Evolutionary conservation across 768 basidiomycete genomes (phyloP), one percentile per base, ranked within the genome.

Genomic region (Trametes elegans): DNA sequence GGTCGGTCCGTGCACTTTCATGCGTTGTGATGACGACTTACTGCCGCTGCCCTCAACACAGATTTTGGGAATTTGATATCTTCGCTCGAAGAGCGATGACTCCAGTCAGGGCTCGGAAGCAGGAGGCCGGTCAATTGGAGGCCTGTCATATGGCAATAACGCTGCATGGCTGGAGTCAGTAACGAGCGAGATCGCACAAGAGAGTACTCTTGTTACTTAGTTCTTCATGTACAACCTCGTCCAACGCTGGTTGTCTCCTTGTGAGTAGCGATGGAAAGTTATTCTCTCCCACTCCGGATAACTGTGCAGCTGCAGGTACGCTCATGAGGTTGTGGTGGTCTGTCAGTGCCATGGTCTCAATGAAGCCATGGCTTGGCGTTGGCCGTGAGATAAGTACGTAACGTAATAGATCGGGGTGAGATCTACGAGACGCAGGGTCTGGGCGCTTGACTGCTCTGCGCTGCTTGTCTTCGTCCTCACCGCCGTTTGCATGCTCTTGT

Each of bases 1-100:
- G 67, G 67, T 66, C 16, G 26, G 59, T 29, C 34, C 19, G 29
- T 9, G 18, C 11, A 11, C 9, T 7, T 32, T 13, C 11, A 35
- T 13, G 13, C 11, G 11, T 35, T 5, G 34, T n/a, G n/a, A n/a
- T n/a, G 13, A 24, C 43, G 32, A n/a, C 24, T 13, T 29, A 16
- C 7, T 29, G 28, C 13, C 7, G 43, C 3, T 5, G 13, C 2
- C 14, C 24, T 16, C 18, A 13, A 3, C 7, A 27, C 9, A 57
- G 56, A 57, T 21, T 57, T 57, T 21, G 49, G 49, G 6, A 47
- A 28, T 19, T 26, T 57, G n/a, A 42, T 52, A 7, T 8, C 9
- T 23, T 44, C 51, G 8, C 42, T 53, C 16, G 50, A 52, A 13
- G 51, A 53, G 34, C 19, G 35, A 5, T 53, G 31, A 43, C 35